A percentile compares a stretch with the other conserved stretches of the same genome.
These are phyloP conservation scores for Parasarocladium wereldwijsianum DNA, from an alignment of 2,329 filamentous ascomycete genomes.

Conservation along the genomic window DNA sequence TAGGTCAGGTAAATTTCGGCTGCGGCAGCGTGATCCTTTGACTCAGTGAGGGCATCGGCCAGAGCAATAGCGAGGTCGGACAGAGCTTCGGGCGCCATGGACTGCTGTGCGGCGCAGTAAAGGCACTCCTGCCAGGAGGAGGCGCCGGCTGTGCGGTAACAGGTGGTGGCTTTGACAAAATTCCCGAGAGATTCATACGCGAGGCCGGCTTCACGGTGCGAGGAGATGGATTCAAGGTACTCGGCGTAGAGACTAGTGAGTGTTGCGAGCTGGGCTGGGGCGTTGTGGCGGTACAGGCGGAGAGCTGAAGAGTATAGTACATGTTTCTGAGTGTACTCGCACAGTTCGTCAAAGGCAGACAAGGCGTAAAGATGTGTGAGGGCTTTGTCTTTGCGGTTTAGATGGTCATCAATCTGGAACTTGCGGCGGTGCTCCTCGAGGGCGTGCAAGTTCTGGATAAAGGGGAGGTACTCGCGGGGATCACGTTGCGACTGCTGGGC, in stretches of 20 bases:
- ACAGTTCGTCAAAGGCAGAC: constrained; percentile 62
- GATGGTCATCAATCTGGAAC: constrained; percentile 80
- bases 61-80: constrained; percentile 56
- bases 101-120: constrained; percentile 56
- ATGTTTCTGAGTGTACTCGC: constrained; percentile 66
- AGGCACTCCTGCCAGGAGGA: constrained; percentile 82
- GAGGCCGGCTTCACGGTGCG: constrained; percentile 75
- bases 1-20: constrained; percentile 73
- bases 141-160: constrained; percentile 67
- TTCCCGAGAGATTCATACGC: constrained; percentile 77
- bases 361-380: constrained; percentile 61
- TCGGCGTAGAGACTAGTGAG: constrained; percentile 70
- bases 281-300: constrained; percentile 71
- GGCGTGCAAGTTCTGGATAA: constrained; percentile 74
- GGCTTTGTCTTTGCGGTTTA: constrained; percentile 64
- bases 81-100: constrained; percentile 44
- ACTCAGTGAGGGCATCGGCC: constrained; percentile 65
- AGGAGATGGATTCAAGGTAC: constrained; percentile 59
- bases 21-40: constrained; percentile 69
- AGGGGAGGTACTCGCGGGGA: constrained; percentile 87
- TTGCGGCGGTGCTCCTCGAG: constrained; percentile 55
- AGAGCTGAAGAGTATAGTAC: constrained; percentile 65
- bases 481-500: constrained; percentile 95
- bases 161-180: constrained; percentile 59
- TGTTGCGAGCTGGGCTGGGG: constrained; percentile 39